phyloP scores from a whole-genome alignment of 768 basidiomycete genomes.

The Lyophyllum shimeji region DNA sequence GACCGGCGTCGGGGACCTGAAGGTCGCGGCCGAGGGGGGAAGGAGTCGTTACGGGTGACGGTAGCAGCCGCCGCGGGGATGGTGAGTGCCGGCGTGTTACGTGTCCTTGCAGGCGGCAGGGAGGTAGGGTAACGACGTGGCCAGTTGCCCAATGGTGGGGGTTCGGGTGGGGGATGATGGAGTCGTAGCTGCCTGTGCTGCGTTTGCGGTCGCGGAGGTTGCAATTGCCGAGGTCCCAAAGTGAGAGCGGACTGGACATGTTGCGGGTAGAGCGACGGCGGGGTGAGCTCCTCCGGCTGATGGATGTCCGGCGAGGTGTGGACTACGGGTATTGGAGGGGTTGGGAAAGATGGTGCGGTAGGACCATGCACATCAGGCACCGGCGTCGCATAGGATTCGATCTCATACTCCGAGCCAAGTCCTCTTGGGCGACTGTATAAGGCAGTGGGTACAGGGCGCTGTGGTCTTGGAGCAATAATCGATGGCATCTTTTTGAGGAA shows the following conservation, averaged over 20 bases:
- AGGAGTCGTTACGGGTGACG: conserved; percentile 5
- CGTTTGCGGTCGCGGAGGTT: conserved; percentile 4
- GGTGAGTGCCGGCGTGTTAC: conserved; percentile 23
- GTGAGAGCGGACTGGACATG: conserved; percentile 22
- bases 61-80: neutral
- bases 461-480: conserved; percentile 45
- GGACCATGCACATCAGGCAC: conserved; percentile 16
- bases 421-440: conserved; percentile 40
- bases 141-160: conserved; percentile 55
- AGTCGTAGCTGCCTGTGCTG: conserved; percentile 20
- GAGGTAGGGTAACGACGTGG: conserved; percentile 44
- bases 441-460: conserved; percentile 32
- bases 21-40: conserved; percentile 28
- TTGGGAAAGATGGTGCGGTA: conserved; percentile 17
- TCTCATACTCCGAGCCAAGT: conserved; percentile 41
- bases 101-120: conserved; percentile 29
- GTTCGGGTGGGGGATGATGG: conserved; percentile 27
- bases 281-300: conserved; percentile 7
- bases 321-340: conserved; percentile 11
- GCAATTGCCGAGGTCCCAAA: conserved; percentile 1
- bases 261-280: conserved; percentile 32
- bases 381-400: conserved; percentile 44
- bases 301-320: conserved; percentile 13
- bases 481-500: conserved; percentile 38
- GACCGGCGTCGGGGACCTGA: conserved; percentile 32